Conservation (phyloP, 2,329 filamentous ascomycete genomes). For the Pseudogymnoascus sp. region DNA sequence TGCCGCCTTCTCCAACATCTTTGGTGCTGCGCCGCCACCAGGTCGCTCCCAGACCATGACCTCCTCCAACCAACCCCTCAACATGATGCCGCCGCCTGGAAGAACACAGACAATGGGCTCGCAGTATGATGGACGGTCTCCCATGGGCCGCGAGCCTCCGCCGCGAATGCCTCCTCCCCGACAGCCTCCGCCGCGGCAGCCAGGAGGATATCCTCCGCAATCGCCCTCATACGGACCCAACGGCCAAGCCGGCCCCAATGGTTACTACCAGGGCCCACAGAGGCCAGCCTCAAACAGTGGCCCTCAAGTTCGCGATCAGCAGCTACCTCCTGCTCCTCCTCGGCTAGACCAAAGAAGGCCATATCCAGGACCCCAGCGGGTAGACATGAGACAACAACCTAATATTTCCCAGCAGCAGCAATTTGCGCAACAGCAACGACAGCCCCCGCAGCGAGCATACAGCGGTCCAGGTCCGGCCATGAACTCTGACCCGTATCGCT, state of each 20-base stretch:
- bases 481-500: constrained; percentile 79
- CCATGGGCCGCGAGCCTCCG: constrained; percentile 18
- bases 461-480: constrained; percentile 60
- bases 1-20: constrained; percentile 93
- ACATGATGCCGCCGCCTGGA: constrained; percentile 50
- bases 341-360: constrained; percentile 58
- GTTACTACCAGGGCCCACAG: constrained; percentile 43
- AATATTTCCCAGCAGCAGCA: constrained; percentile 34
- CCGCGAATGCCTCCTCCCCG: constrained; percentile 54
- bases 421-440: constrained; percentile 38
- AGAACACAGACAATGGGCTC: constrained; percentile 70
- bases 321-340: constrained; percentile 51
- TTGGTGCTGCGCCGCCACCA: constrained; percentile 75
- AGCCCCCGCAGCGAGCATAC: constrained; percentile 48
- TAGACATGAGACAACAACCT: constrained; percentile 29
- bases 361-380: constrained; percentile 57
- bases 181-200: constrained; percentile 47
- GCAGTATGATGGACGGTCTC: constrained; percentile 28
- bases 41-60: constrained; percentile 96
- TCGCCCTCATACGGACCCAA: constrained; percentile 21
- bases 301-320: constrained; percentile 34
- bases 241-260: constrained; percentile 36
- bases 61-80: constrained; percentile 57
- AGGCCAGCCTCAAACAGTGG: constrained; percentile 19
- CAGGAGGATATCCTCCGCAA: constrained; percentile 28